Evolutionary conservation across 2,329 filamentous ascomycete genomes (phyloP).

Genomic region (Aureobasidium sp.): DNA sequence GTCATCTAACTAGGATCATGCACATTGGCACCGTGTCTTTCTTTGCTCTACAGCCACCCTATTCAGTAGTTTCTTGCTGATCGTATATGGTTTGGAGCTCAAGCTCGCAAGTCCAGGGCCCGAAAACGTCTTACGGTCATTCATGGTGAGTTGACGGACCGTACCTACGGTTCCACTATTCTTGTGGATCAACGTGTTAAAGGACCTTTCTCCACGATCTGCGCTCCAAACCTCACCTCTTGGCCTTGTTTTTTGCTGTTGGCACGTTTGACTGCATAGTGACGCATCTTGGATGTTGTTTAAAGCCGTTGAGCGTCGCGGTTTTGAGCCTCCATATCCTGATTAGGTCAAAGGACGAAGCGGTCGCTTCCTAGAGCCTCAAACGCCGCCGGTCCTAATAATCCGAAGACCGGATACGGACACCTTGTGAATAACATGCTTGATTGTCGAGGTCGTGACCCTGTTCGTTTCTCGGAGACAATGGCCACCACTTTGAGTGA

Average conservation of each 20-base stretch:
- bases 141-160: constrained; percentile 5
- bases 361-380: not conserved
- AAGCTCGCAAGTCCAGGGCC: not conserved
- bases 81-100: not conserved
- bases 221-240: not conserved
- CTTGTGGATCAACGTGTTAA: not conserved
- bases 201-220: constrained; percentile 6
- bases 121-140: not conserved
- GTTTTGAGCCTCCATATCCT: not conserved
- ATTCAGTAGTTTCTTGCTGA: not conserved
- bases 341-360: not conserved
- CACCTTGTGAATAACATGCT: not conserved
- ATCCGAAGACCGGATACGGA: not conserved
- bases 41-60: not conserved
- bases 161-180: constrained; percentile 9
- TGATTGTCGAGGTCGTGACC: not conserved
- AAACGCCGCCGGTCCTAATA: not conserved
- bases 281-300: not conserved
- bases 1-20: constrained; percentile 2
- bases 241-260: not conserved
- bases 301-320: not conserved
- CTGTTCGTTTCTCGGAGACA: not conserved
- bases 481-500: not conserved
- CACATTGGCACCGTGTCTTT: not conserved
- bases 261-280: not conserved